Conservation (phyloP, 345 rosid species). For the Gossypium ekmanianum region DNA sequence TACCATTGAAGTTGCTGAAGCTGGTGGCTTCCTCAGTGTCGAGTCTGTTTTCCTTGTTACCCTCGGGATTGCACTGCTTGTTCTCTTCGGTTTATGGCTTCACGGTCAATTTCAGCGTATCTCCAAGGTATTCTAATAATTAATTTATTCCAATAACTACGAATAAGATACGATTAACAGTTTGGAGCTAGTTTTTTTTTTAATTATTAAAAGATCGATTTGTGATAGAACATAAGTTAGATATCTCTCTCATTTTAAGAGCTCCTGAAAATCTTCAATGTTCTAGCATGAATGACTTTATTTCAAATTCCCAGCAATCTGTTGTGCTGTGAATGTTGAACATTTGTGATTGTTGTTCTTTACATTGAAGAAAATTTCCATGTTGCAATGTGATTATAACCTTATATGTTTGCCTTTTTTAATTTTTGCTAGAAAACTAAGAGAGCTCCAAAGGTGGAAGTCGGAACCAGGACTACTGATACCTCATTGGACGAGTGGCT, state of each 20-base stretch:
- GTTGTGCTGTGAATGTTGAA: background rate
- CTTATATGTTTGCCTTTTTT: slow-evolving; percentile 4
- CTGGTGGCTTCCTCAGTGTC: slow-evolving; percentile 66
- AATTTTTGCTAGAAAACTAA: slow-evolving; percentile 58
- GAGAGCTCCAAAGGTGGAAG: slow-evolving; percentile 81
- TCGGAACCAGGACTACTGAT: slow-evolving; percentile 70
- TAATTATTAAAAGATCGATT: background rate
- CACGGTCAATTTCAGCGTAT: slow-evolving; percentile 62
- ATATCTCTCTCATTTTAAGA: background rate
- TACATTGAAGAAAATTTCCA: background rate
- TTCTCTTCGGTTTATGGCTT: slow-evolving; percentile 61
- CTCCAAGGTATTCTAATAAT: slow-evolving; percentile 55
- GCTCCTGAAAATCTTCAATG: background rate
- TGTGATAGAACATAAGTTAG: background rate
- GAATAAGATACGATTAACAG: background rate
- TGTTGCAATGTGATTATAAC: background rate
- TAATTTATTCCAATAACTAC: background rate
- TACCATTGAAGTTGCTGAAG: slow-evolving; percentile 83
- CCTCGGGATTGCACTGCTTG: slow-evolving; percentile 59
- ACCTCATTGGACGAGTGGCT: slow-evolving; percentile 92
- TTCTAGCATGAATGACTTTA: background rate
- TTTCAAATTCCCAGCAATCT: background rate
- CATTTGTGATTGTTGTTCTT: background rate
- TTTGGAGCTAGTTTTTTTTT: background rate
- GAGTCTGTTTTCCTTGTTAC: slow-evolving; percentile 87